Evolutionary conservation across 345 rosid species (phyloP), one percentile per base, ranked within the genome.

Genomic region (Barbarea vulgaris): DNA sequence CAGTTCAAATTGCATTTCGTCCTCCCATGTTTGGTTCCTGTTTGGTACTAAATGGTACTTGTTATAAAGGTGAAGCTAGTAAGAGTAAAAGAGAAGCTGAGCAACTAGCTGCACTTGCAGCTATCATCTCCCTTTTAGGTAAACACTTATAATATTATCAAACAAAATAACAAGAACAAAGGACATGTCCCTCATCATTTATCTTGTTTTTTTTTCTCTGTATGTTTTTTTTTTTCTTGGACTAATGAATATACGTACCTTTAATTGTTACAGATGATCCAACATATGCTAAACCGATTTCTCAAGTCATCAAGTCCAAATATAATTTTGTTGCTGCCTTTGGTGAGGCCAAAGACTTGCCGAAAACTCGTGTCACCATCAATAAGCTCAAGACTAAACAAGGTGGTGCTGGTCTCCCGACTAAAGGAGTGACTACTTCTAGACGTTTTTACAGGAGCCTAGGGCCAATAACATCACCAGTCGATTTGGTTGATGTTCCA

Each of bases 121-220:
- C 69, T 61, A 62, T 72, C 25, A 3, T 36, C 27, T 72, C 53
- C 69, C 53, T 72, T 18, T 52, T 72, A 50, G 69, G 69, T 72
- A 62, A 58, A 5, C 13, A 27, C 18, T 55, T 41, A 4, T 17
- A 27, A 39, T 54, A 17, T 10, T 6, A 33, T n/a, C n/a, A n/a
- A n/a, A n/a, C n/a, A n/a, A n/a, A n/a, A n/a, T n/a, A n/a, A n/a
- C n/a, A n/a, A n/a, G n/a, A 19, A 39, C 1, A 27, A 22, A 36
- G 18, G 27, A 27, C 42, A 56, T 42, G 25, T 24, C 25, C 25
- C 25, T 57, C 19, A 9, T 70, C 25, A 3, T 39, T 14, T 33
- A 24, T 62, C 7, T n/a, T n/a, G n/a, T n/a, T n/a, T 7, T 34
- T 59, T 15, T 24, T 3, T 52, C 17, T 30, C 24, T 0, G 15